Evolutionary conservation across 192 early-diverging fungal genomes (phyloP).

Genomic region (Podila epicladia): DNA sequence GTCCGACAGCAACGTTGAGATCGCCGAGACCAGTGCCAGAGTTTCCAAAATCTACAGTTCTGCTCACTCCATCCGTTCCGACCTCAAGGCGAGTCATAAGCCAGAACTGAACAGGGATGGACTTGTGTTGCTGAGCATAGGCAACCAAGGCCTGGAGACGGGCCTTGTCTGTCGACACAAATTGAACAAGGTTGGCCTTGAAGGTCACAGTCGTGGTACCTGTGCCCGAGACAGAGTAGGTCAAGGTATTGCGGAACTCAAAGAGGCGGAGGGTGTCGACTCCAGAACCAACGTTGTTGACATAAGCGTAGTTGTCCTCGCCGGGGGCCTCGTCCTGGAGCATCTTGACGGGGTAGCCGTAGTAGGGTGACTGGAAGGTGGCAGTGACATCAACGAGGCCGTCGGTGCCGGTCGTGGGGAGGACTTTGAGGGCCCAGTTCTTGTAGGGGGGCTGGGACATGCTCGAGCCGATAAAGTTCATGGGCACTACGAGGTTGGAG

Average conservation of each 20-base stretch:
- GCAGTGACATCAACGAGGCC: conserved; percentile 8
- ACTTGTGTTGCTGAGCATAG: conserved; percentile 10
- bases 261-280: conserved; percentile 5
- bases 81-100: neutral
- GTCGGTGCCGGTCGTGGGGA: conserved; percentile 2
- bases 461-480: conserved; percentile 9
- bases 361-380: conserved; percentile 48
- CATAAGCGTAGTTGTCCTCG: conserved; percentile 6
- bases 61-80: neutral
- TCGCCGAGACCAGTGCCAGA: neutral
- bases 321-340: neutral
- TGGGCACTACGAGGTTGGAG: conserved; percentile 12
- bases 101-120: conserved; percentile 16
- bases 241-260: conserved; percentile 14
- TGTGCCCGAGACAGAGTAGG: conserved; percentile 18
- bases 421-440: conserved; percentile 31
- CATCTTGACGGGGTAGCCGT: conserved; percentile 23
- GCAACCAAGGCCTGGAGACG: conserved; percentile 3
- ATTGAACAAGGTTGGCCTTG: conserved; percentile 1
- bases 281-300: neutral
- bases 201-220: conserved; percentile 18
- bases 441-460: conserved; percentile 37
- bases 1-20: neutral
- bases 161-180: neutral
- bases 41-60: neutral